Evolutionary conservation across 148 eudicot genomes (phyloP).

Genomic region (Arctostaphylos glauca): DNA sequence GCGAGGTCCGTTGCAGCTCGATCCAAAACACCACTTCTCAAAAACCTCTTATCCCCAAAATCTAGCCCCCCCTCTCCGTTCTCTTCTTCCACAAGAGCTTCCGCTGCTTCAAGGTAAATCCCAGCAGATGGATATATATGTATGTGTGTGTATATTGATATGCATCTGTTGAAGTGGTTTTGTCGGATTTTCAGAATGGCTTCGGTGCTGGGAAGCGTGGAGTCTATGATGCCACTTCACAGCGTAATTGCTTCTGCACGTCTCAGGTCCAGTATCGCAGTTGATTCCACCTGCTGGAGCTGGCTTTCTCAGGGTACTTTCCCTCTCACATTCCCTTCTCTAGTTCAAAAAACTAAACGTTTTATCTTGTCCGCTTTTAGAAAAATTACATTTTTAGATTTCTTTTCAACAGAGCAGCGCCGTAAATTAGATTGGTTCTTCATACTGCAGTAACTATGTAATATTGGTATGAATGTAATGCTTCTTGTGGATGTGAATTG

Average conservation of each 20-base stretch:
- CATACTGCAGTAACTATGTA: not conserved
- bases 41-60: constrained; percentile 12
- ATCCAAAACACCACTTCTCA: constrained; percentile 15
- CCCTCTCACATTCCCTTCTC: not conserved
- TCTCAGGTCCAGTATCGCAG: constrained; percentile 49
- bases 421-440: not conserved
- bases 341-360: not conserved
- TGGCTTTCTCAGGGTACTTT: constrained; percentile 52
- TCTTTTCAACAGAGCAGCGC: not conserved
- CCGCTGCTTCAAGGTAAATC: constrained; percentile 18
- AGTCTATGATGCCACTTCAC: constrained; percentile 67
- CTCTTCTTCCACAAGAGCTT: constrained; percentile 12
- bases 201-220: constrained; percentile 28
- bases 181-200: constrained; percentile 12
- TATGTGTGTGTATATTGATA: not conserved
- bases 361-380: not conserved
- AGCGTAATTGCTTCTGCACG: constrained; percentile 63
- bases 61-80: not conserved
- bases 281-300: constrained; percentile 65
- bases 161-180: not conserved
- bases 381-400: not conserved
- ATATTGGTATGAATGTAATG: not conserved
- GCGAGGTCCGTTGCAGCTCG: constrained; percentile 8
- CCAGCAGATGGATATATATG: not conserved
- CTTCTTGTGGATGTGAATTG: not conserved